Conservation (phyloP, 2,329 filamentous ascomycete species). For the Aspergillus spinulosporus region DNA sequence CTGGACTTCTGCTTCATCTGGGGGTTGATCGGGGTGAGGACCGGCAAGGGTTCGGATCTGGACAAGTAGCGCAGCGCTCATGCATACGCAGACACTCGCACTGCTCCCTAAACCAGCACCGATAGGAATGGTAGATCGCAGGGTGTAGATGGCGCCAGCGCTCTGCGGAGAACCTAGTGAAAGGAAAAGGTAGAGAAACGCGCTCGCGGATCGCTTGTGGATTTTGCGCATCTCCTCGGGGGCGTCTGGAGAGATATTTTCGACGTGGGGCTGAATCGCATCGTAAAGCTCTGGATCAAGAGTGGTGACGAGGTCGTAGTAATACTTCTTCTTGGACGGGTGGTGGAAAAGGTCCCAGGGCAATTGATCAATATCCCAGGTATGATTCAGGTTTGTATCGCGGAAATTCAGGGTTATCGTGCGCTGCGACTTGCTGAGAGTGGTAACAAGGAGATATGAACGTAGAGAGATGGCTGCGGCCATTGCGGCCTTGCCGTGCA, state of each 20-base stretch:
- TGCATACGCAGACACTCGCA: slow-evolving; percentile 88
- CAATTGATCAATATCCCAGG: slow-evolving; percentile 89
- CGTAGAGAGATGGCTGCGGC: slow-evolving; percentile 92
- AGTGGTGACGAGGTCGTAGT: slow-evolving; percentile 83
- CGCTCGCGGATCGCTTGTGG: slow-evolving; percentile 75
- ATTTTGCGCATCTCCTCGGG: slow-evolving; percentile 76
- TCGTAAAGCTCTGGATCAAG: slow-evolving; percentile 80
- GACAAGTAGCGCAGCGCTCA: slow-evolving; percentile 78
- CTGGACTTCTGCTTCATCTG: slow-evolving; percentile 82
- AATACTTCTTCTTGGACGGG: slow-evolving; percentile 86
- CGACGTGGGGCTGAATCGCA: slow-evolving; percentile 77
- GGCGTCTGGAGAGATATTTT: slow-evolving; percentile 65
- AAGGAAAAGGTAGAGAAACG: slow-evolving; percentile 91
- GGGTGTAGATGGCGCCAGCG: slow-evolving; percentile 79
- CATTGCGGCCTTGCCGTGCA: slow-evolving; percentile 94
- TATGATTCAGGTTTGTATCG: slow-evolving; percentile 85
- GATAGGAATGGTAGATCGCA: slow-evolving; percentile 92
- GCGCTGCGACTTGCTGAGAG: slow-evolving; percentile 85
- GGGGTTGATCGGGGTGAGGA: slow-evolving; percentile 86
- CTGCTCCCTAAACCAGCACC: slow-evolving; percentile 89
- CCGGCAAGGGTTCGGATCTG: slow-evolving; percentile 86
- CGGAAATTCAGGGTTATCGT: slow-evolving; percentile 87
- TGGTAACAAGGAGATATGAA: slow-evolving; percentile 94
- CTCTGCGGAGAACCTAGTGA: slow-evolving; percentile 79
- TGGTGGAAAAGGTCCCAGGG: slow-evolving; percentile 82